phyloP scores from a whole-genome alignment of 129 eudicot species.

The Flaveria robusta region DNA sequence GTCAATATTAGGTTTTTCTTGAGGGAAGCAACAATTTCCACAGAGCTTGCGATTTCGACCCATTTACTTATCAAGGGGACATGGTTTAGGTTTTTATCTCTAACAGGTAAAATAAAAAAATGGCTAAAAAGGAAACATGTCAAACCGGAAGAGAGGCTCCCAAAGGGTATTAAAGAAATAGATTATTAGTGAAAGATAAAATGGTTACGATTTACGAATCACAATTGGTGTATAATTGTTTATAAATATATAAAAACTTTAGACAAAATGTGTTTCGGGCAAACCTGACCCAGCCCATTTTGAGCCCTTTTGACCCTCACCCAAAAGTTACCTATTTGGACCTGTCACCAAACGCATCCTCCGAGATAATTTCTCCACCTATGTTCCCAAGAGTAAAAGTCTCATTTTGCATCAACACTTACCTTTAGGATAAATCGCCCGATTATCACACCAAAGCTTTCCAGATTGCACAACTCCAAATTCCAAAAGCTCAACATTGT shows the following conservation, averaged over 20 bases:
- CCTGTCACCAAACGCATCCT: not conserved
- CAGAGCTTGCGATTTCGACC: not conserved
- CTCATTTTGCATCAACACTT: not conserved
- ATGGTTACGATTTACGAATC: not conserved
- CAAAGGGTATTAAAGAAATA: not conserved
- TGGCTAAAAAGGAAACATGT: not conserved
- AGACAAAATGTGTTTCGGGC: not conserved
- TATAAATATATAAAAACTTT: not conserved
- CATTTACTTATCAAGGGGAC: no score
- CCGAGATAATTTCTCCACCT: not conserved
- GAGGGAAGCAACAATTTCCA: not conserved
- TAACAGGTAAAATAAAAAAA: not conserved
- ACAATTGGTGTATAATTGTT: not conserved
- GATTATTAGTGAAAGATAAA: not conserved
- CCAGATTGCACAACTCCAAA: slow-evolving; percentile 68
- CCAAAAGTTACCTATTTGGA: slow-evolving; percentile 1
- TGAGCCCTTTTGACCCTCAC: not conserved
- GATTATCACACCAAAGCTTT: slow-evolving; percentile 72
- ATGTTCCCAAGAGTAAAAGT: slow-evolving; percentile 13
- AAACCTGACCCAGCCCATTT: slow-evolving; percentile 3
- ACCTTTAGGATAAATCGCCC: slow-evolving; percentile 92
- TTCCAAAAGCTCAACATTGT: slow-evolving; percentile 70
- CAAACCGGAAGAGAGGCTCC: not conserved
- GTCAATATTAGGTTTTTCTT: not conserved
- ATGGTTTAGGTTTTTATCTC: no score